A percentile compares a stretch with the other conserved stretches of the same genome.
Conservation (phyloP, 768 basidiomycete genomes). For the Boletellus emodensis region DNA sequence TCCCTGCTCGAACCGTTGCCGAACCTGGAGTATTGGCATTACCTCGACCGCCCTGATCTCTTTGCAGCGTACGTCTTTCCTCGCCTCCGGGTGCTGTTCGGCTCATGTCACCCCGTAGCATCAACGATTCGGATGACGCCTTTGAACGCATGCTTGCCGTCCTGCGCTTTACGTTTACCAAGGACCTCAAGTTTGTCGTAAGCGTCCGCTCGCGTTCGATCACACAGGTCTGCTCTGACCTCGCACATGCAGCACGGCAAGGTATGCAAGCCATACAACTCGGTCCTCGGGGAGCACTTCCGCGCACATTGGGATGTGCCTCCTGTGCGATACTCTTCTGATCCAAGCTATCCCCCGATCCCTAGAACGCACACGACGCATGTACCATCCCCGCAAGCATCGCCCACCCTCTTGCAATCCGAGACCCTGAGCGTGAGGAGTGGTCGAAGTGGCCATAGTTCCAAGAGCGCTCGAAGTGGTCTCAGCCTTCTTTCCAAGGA, state of each 20-base stretch:
- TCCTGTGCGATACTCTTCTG: slow-evolving; percentile 52
- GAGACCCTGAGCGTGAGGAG: slow-evolving; percentile 55
- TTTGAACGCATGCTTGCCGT: slow-evolving; percentile 94
- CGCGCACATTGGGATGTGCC: slow-evolving; percentile 82
- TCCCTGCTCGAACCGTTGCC: slow-evolving; percentile 91
- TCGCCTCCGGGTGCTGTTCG: neutral
- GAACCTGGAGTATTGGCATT: slow-evolving; percentile 96
- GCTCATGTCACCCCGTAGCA: slow-evolving; percentile 42
- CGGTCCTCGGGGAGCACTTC: slow-evolving; percentile 85
- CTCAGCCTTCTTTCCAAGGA: slow-evolving; percentile 53
- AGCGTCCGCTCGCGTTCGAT: slow-evolving; percentile 26
- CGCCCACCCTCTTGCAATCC: slow-evolving; percentile 19
- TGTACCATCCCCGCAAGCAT: slow-evolving; percentile 23
- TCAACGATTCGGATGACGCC: slow-evolving; percentile 90
- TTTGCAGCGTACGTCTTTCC: slow-evolving; percentile 77
- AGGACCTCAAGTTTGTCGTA: slow-evolving; percentile 91
- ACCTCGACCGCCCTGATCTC: slow-evolving; percentile 85
- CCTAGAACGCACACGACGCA: slow-evolving; percentile 38
- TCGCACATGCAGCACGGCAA: slow-evolving; percentile 64
- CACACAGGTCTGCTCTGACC: neutral
- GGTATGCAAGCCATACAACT: slow-evolving; percentile 91
- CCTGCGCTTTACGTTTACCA: slow-evolving; percentile 82
- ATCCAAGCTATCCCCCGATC: slow-evolving; percentile 44
- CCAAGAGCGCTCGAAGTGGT: slow-evolving; percentile 56
- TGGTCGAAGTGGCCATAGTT: slow-evolving; percentile 48